Base-by-base conservation (phyloP, 257 asterid genomes). In the Dorcoceras hygrometricum region DNA sequence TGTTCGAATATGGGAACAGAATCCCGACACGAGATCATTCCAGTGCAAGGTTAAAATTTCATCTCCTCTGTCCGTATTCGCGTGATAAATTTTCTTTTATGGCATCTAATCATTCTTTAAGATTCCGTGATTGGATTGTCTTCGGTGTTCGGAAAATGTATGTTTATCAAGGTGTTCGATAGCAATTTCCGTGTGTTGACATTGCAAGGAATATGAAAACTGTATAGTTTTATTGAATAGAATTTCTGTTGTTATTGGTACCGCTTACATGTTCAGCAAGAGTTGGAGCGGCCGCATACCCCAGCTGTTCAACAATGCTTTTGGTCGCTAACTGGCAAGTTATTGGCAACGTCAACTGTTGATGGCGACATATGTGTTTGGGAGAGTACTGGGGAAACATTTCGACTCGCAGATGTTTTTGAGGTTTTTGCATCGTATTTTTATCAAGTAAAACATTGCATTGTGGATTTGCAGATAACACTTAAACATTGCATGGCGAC, bases 1-100 rank as follows among this genome's bases (percentile, higher is more conserved):
- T 34, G 85, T 88, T 36, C 88, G 95, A 28, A 84, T 94, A 26
- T 90, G 99, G 99, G 96, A 88, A 25, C 86, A 82, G 77, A 67
- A 72, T 63, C 71, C 83, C 11, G 43, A 73, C 36, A 55, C 85
- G 12, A 86, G 91, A 59, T 71, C 85, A 60, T 94, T 88, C 80
- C 79, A 76, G 69, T 87, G 96, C 95, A 87, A 88, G 95, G 96
- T 90, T 10, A 54, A 0, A 60, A 23, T 29, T 32, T 72, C 48
- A 36, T 36, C 16, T 10, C 48, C 12, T 36, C n/a, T 36, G 7
- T 9, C 12, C 18, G 4, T 36, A 3, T n/a, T n/a, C n/a, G n/a
- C n/a, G n/a, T 36, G 16, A 10, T 11, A 5, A 23, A 63, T 14
- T 53, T 39, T 29, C 31, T 53, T 39, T 29, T 31, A 25, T 26